A percentile compares a stretch with the other conserved stretches of the same genome.
phyloP scores from a whole-genome alignment of 257 asterid species.

The Capsicum rhomboideum region DNA sequence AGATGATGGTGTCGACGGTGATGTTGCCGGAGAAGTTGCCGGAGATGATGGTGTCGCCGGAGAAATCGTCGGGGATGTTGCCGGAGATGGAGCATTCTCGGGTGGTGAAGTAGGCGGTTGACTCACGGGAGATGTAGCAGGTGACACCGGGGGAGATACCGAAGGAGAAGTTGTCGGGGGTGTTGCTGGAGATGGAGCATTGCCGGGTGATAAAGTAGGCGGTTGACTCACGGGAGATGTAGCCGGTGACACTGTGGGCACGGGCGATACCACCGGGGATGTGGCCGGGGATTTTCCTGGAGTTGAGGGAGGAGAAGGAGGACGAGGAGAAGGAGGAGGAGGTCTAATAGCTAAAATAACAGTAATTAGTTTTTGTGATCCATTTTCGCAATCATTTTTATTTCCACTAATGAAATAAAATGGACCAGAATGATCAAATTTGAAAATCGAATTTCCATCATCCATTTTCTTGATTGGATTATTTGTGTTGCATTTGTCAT shows the following conservation, averaged over 20 bases:
- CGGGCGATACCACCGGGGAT: neutral
- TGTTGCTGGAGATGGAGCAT: neutral
- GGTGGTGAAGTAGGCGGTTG: conserved; percentile 8
- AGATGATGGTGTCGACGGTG: neutral
- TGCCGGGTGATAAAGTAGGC: conserved; percentile 3
- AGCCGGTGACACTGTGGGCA: neutral
- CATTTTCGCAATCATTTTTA: conserved; percentile 35
- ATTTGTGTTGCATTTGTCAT: conserved; percentile 29
- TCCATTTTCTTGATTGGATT: conserved; percentile 28
- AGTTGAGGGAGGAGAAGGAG: conserved; percentile 5
- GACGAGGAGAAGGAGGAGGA: neutral
- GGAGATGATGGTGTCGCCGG: neutral
- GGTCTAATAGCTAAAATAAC: conserved; percentile 41
- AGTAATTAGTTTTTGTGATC: conserved; percentile 33
- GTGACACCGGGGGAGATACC: neutral
- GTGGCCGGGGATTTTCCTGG: neutral
- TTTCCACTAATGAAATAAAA: conserved; percentile 54
- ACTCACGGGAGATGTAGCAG: neutral
- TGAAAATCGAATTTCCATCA: conserved; percentile 41
- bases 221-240: neutral
- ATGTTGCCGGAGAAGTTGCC: neutral
- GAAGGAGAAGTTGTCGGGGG: neutral
- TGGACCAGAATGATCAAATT: conserved; percentile 48
- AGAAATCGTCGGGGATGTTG: neutral
- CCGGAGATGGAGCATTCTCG: neutral